Evolutionary conservation across 331 rosid genomes (phyloP).

Genomic region (Cucumis variabilis): DNA sequence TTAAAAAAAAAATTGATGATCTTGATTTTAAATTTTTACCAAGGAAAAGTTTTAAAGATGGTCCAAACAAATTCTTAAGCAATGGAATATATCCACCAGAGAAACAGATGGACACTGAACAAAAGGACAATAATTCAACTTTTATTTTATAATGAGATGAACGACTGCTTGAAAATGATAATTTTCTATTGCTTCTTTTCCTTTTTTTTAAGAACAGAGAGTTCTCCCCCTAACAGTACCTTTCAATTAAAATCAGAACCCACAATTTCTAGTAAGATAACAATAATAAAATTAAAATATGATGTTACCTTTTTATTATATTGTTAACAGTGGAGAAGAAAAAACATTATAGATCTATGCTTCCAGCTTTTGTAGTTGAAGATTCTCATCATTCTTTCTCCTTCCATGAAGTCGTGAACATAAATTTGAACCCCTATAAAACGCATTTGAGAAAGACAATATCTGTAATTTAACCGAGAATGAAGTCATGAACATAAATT

Average conservation of each 20-base stretch:
- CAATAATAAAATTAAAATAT: not conserved
- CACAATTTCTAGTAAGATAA: constrained; percentile 8
- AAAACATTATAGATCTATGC: constrained; percentile 25
- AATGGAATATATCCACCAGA: not conserved
- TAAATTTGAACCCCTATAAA: constrained; percentile 71
- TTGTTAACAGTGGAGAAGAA: not conserved
- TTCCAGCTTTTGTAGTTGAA: constrained; percentile 28
- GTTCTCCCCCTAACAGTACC: not conserved
- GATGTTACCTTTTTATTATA: not conserved
- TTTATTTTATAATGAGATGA: constrained; percentile 10
- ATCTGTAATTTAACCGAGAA: constrained; percentile 66
- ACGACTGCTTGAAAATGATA: constrained; percentile 23
- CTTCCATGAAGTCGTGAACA: not conserved
- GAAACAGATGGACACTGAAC: constrained; percentile 12
- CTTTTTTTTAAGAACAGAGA: not conserved
- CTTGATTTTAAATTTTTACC: not conserved
- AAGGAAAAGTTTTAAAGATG: not conserved
- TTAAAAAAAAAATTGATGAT: constrained; percentile 20
- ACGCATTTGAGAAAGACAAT: constrained; percentile 84
- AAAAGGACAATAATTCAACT: constrained; percentile 30
- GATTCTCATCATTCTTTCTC: constrained; percentile 22
- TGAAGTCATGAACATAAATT: constrained; percentile 12
- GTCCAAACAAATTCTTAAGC: not conserved
- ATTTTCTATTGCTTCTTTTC: not conserved
- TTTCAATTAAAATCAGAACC: not conserved